Base-by-base conservation (phyloP, 179 eudicot species). In the Gypsophila paniculata region DNA sequence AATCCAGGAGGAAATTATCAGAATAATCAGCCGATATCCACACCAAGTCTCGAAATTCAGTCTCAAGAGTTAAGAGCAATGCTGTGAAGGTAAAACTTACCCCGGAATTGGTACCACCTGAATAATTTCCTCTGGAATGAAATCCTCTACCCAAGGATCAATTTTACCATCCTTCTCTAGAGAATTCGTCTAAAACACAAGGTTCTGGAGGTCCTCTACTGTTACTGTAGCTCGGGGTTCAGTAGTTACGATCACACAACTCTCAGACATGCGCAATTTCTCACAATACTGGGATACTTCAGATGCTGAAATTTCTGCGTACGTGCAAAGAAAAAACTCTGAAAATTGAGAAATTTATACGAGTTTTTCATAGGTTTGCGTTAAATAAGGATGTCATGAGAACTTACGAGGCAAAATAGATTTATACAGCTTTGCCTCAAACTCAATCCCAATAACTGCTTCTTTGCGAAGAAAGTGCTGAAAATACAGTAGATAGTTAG, bases 391-490 rank as follows among this genome's bases (percentile, higher is more conserved):
- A 34, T 62, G 39, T 54, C 36, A 59, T 53, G 49, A 46, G 58
- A 12, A 84, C 96, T 88, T 85, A 90, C 96, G 69, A 17, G 96
- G 91, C 80, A 90, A 75, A 67, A 88, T 78, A 77, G 88, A 81
- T 82, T 90, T 86, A 29, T 81, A 88, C 32, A 90, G 93, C 76
- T 88, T 82, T 61, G 96, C 96, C 78, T 90, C 96, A 48, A 82
- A 82, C 74, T 90, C 93, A 26, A 87, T 68, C 42, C 90, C 91
- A 67, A 90, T 81, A 75, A 87, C 91, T 72, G 91, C 93, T 80
- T 86, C 89, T 72, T 82, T 73, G 42, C 88, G 85, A 39, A 90
- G 87, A 84, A 88, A 90, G 81, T 90, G 96, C 93, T 90, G 87
- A 32, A 67, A 21, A 39, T 23, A 42, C n/a, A n/a, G n/a, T n/a